phyloP scores from a whole-genome alignment of 108 stramenopile genomes.

The Cyclostephanos tholiformis region DNA sequence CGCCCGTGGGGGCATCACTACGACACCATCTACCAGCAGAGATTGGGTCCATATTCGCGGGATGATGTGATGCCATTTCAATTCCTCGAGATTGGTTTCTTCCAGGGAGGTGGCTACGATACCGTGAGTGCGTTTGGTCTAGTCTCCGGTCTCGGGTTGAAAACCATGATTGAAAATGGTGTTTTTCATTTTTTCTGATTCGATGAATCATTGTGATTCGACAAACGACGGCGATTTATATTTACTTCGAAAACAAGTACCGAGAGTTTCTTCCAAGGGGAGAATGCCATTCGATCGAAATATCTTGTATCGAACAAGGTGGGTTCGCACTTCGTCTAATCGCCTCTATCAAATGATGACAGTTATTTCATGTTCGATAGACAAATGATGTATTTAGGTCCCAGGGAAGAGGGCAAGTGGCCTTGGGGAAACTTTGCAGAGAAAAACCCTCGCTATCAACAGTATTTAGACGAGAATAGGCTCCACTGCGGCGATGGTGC shows the following conservation, averaged over 20 bases:
- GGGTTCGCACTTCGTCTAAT: too few species aligned
- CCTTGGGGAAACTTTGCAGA: constrained; percentile 63
- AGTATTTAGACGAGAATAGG: constrained; percentile 41
- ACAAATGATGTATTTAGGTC: constrained; percentile 19
- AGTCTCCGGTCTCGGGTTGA: background rate
- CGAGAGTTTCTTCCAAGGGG: constrained; percentile 49
- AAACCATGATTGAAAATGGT: background rate
- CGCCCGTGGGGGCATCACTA: constrained; percentile 61
- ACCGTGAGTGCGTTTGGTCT: constrained; percentile 5
- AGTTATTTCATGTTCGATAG: too few species aligned
- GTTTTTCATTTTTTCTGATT: too few species aligned
- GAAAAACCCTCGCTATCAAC: constrained; percentile 43
- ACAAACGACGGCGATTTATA: background rate
- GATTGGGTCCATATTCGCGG: constrained; percentile 43
- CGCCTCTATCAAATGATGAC: too few species aligned
- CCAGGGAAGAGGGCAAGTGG: constrained; percentile 62
- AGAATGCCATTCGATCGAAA: constrained; percentile 59
- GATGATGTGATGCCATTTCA: constrained; percentile 54
- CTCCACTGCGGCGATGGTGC: constrained; percentile 68
- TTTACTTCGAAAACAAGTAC: constrained; percentile 11
- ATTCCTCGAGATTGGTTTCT: constrained; percentile 68
- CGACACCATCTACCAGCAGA: constrained; percentile 60
- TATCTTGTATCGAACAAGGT: constrained; percentile 50
- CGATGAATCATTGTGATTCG: too few species aligned
- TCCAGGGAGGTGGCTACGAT: constrained; percentile 49